These are phyloP conservation scores for Diplodia corticola DNA, from an alignment of 2,329 filamentous ascomycete species.

Conservation along the genomic window DNA sequence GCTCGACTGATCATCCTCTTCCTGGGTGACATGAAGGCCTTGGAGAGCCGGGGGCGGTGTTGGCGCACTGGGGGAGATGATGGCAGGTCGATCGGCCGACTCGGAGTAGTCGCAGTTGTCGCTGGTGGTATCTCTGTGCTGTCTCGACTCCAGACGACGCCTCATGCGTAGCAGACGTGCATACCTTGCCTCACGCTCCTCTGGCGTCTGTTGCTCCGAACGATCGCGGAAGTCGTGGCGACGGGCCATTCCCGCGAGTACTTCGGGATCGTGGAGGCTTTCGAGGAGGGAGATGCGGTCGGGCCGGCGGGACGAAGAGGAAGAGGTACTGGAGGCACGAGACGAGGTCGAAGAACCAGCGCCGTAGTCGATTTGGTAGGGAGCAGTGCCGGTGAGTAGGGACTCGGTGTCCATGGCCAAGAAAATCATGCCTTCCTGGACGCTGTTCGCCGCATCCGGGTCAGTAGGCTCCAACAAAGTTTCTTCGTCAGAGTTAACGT, in stretches of 20 bases:
- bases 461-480: constrained; percentile 34
- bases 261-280: constrained; percentile 36
- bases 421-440: constrained; percentile 91
- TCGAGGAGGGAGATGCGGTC: constrained; percentile 38
- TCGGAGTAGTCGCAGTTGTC: constrained; percentile 22
- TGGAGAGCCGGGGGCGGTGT: constrained; percentile 15
- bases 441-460: constrained; percentile 50
- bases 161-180: constrained; percentile 21
- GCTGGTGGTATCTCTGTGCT: not conserved
- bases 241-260: constrained; percentile 29
- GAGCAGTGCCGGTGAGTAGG: constrained; percentile 68
- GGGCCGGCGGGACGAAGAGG: constrained; percentile 32
- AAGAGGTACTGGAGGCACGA: constrained; percentile 30
- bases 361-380: constrained; percentile 69
- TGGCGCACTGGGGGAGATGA: constrained; percentile 16
- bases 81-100: not conserved
- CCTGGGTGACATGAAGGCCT: constrained; percentile 43
- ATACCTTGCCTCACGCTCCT: constrained; percentile 17
- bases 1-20: constrained; percentile 29
- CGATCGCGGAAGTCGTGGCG: constrained; percentile 23
- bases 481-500: constrained; percentile 43
- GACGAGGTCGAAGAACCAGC: constrained; percentile 27
- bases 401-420: constrained; percentile 83
- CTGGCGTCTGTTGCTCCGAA: constrained; percentile 10
- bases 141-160: constrained; percentile 17